Evolutionary conservation across 2,329 filamentous ascomycete species (phyloP).

Genomic region (Sporothrix sp.): DNA sequence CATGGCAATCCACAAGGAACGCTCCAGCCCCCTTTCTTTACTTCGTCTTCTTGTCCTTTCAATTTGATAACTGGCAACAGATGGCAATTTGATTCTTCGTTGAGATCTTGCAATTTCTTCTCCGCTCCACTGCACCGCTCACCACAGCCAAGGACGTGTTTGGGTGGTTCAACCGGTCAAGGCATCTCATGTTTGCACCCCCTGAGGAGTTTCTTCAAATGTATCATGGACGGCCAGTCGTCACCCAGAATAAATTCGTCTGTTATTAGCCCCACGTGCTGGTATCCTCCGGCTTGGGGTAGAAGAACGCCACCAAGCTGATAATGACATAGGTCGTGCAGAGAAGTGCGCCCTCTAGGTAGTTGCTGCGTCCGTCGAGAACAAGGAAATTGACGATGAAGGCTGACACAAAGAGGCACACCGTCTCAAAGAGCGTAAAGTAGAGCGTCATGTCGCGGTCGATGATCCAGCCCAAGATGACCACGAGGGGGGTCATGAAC

Average conservation of each 20-base stretch:
- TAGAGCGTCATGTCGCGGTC: slow-evolving; percentile 65
- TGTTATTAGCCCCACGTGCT: slow-evolving; percentile 13
- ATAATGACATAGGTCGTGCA: slow-evolving; percentile 61
- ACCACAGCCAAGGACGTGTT: no score
- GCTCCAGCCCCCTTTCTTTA: no score
- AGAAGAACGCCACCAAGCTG: slow-evolving; percentile 56
- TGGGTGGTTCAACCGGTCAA: no score
- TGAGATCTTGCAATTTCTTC: no score
- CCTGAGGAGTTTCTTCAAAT: no score
- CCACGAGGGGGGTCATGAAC: slow-evolving; percentile 59
- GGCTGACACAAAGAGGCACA: slow-evolving; percentile 73
- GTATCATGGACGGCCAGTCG: no score
- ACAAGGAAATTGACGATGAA: slow-evolving; percentile 85
- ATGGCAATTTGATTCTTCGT: no score
- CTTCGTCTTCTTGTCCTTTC: no score
- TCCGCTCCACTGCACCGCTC: no score
- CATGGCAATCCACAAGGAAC: no score
- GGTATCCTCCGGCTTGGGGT: slow-evolving; percentile 31
- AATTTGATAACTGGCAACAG: no score
- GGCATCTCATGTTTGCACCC: not conserved
- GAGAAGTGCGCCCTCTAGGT: slow-evolving; percentile 66
- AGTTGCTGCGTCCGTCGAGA: slow-evolving; percentile 76
- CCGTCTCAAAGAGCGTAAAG: slow-evolving; percentile 83
- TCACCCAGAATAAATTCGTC: no score
- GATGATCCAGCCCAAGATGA: slow-evolving; percentile 63